Percentiles rank a stretch among this genome's conserved stretches.
These are phyloP conservation scores for Psidium friedrichsthalianum DNA, from an alignment of 345 rosid genomes.

Conservation along the genomic window DNA sequence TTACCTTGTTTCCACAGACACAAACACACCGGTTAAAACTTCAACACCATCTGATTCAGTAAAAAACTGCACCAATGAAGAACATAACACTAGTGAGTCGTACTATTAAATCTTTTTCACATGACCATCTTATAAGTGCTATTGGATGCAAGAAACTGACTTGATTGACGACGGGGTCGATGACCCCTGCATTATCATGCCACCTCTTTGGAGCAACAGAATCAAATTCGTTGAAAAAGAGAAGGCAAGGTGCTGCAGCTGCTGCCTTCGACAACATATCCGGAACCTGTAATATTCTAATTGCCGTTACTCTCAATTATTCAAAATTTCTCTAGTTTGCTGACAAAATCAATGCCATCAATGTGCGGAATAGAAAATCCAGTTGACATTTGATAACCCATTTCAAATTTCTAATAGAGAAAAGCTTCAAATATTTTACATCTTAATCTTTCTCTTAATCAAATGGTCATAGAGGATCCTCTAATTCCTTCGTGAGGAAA, in stretches of 20 bases:
- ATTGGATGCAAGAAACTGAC: conserved; percentile 26
- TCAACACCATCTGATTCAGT: conserved; percentile 84
- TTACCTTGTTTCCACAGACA: conserved; percentile 84
- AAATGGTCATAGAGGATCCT: not conserved
- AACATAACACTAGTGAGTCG: conserved; percentile 8
- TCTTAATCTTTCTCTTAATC: too few relatives aligned
- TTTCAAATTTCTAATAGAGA: too few relatives aligned
- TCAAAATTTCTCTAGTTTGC: not conserved
- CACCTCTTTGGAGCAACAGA: conserved; percentile 91
- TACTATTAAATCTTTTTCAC: not conserved
- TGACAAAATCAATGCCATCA: not conserved
- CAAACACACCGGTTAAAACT: conserved; percentile 87
- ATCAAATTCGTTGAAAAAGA: conserved; percentile 88
- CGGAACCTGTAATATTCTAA: conserved; percentile 40
- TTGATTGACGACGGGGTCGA: conserved; percentile 88
- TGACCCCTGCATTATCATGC: conserved; percentile 93
- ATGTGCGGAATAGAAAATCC: not conserved
- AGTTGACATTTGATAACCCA: not conserved
- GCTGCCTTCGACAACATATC: conserved; percentile 83
- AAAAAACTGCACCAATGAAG: conserved; percentile 39
- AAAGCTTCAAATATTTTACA: not conserved
- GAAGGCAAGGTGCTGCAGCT: conserved; percentile 90
- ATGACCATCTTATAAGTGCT: not conserved
- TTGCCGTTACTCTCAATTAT: not conserved
- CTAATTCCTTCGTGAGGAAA: not conserved